Evolutionary conservation across 345 rosid species (phyloP).

Genomic region (Citrus maxima): DNA sequence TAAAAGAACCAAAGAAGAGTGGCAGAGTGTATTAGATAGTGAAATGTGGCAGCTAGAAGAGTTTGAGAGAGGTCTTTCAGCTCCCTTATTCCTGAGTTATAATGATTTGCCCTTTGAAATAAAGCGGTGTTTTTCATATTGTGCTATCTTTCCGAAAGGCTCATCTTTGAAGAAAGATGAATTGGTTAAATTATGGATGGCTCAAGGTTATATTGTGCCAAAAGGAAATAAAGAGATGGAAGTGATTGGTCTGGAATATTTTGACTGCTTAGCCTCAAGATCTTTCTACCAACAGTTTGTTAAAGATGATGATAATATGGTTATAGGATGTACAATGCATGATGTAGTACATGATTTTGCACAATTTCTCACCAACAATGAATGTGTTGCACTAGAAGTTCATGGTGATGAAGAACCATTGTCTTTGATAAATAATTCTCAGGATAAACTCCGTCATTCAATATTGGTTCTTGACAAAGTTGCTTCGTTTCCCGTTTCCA

Average conservation of each 20-base stretch:
- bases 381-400: neutral
- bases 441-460: neutral
- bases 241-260: neutral
- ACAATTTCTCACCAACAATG: neutral
- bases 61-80: neutral
- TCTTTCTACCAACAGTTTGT: neutral
- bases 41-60: neutral
- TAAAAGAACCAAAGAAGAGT: neutral
- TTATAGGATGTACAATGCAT: neutral
- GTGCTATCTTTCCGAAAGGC: neutral
- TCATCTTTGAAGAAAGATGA: neutral
- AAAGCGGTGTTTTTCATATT: neutral
- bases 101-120: neutral
- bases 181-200: neutral
- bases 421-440: neutral
- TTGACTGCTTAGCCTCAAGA: neutral
- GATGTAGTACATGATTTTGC: neutral
- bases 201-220: neutral
- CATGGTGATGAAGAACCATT: neutral
- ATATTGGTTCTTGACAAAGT: neutral
- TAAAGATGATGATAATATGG: neutral
- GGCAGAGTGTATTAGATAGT: neutral
- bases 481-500: neutral
- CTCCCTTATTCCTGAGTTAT: neutral
- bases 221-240: neutral